Evolutionary conservation across 2,329 filamentous ascomycete genomes (phyloP).

Genomic region (Ilyonectria sp.): DNA sequence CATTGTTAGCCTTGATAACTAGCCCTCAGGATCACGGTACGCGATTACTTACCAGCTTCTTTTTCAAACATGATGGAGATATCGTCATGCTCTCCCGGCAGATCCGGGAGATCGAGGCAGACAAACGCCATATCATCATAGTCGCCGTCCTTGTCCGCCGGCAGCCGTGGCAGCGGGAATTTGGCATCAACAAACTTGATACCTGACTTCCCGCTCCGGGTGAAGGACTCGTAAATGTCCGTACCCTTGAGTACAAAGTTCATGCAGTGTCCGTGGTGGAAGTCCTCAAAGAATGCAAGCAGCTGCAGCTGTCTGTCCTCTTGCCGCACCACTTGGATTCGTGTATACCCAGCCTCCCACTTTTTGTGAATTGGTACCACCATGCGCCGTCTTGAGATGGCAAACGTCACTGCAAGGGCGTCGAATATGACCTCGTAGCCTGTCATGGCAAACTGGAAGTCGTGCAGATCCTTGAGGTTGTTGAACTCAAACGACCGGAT

Average conservation of each 20-base stretch:
- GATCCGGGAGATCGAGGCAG: constrained; percentile 88
- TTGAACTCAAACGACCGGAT: constrained; percentile 81
- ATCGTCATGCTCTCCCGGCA: constrained; percentile 94
- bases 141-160: constrained; percentile 65
- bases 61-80: constrained; percentile 88
- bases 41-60: constrained; percentile 74
- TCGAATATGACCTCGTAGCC: constrained; percentile 85
- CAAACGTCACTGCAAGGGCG: constrained; percentile 79
- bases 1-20: constrained; percentile 28
- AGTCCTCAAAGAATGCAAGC: constrained; percentile 90
- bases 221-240: constrained; percentile 83
- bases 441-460: constrained; percentile 84
- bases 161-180: constrained; percentile 82
- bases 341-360: constrained; percentile 86
- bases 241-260: constrained; percentile 89
- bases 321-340: constrained; percentile 81
- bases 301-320: constrained; percentile 84
- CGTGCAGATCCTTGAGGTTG: constrained; percentile 79
- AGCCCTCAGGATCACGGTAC: background rate
- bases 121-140: constrained; percentile 80
- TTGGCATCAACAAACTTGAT: constrained; percentile 91
- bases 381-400: constrained; percentile 88
- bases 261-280: constrained; percentile 89
- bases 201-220: constrained; percentile 76
- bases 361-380: constrained; percentile 95